Base-by-base conservation (phyloP, 805 yeast species). In the Metschnikowia henanensis region DNA sequence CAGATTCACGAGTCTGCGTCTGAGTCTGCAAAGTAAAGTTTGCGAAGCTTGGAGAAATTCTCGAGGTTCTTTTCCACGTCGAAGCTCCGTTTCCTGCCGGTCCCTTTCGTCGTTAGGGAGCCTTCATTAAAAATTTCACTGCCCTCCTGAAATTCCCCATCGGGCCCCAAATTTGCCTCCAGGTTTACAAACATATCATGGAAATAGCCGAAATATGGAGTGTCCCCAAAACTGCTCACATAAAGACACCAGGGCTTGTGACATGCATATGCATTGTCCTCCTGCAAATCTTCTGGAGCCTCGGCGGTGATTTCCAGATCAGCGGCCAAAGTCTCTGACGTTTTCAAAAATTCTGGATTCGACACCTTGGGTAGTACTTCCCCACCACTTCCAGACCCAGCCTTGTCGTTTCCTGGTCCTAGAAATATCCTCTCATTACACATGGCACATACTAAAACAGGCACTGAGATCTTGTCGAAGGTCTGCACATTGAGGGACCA, bases 161-260 rank as follows among this genome's bases (percentile, higher is more conserved):
- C 49, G 0, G 55, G 46, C 2, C 66, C 68, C 13, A 64, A 56
- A 30, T 52, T 53, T 2, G 37, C 35, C 30, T 54, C 61, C 35
- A 64, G 59, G 4, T 42, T 29, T 1, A 57, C 15, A 3, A 69
- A 26, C 49, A 61, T 46, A 4, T 59, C 47, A 13, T 48, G 45
- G 31, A 68, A 52, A 43, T 68, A 70, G 8, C 52, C 49, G 25
- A 46, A 45, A 9, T 49, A 51, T 3, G 50, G 20, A 20, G 35
- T 37, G 8, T 23, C 50, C 15, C 35, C 57, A 36, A 60, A 46
- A n/a, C 37, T 36, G 23, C 45, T 43, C 1, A 49, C 38, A 37
- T 52, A 50, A 9, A 60, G 47, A 51, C 76, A 71, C 75, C 75
- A 71, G 1, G 41, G 43, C 39, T 68, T 67, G 49, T 71, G 75